Base-by-base conservation (phyloP, 1,139 yeast genomes). In the Yamadazyma spencermartinsiae region DNA sequence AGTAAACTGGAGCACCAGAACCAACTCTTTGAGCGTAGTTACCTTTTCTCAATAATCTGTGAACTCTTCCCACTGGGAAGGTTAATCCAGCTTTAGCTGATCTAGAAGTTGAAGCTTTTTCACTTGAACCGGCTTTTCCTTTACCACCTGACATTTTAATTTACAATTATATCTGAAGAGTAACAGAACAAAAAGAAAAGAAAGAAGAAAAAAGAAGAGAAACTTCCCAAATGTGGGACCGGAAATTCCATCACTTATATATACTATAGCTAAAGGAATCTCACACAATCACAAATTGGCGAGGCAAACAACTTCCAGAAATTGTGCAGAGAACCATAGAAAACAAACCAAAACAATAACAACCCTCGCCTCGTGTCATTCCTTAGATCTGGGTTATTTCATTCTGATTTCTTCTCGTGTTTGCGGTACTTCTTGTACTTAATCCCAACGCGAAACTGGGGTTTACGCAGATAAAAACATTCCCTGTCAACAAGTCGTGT, bases 1-100 rank as follows among this genome's bases (percentile, higher is more conserved):
- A 70, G 68, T 72, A 72, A 36, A 72, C 77, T 60, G 77, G 77
- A 45, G 77, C 77, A 63, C 77, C 77, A 48, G 76, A 70, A 63
- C 77, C 77, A 52, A 72, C 74, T 70, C 77, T 71, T 62, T 72
- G 77, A 53, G 76, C 79, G 67, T 72, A 72, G 68, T 72, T 72
- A 49, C 77, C 77, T 60, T 69, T 72, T 68, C 75, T 72, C 57
- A 72, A 72, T 56, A 72, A 68, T 70, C 77, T 71, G 66, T 72
- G 76, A 49, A 72, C 74, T 69, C 78, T 70, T 58, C 78, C 77
- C 51, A 72, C 76, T 62, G 78, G 78, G 76, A 72, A 72, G 46
- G 75, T 71, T 60, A 72, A 70, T 51, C 77, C 77, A 49, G 78
- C 78, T 63, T 72, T 72, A 43, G 76, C 68, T 36, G 76, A 72